Percentiles rank a stretch among this genome's conserved stretches.
phyloP scores from a whole-genome alignment of 2,329 filamentous ascomycete species.

The Alternaria triticina region DNA sequence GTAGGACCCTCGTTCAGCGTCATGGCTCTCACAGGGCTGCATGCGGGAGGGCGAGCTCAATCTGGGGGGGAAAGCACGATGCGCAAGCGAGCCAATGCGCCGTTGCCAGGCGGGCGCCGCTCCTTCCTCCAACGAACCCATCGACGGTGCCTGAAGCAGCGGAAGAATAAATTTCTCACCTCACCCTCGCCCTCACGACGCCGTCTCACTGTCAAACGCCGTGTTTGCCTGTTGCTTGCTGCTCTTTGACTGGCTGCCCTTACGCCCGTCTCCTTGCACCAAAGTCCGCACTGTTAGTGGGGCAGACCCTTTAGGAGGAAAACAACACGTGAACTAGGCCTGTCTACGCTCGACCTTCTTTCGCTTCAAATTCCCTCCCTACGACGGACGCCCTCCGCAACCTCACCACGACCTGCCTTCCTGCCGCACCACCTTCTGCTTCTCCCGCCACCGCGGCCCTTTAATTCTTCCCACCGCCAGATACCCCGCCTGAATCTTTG shows the following conservation, averaged over 20 bases:
- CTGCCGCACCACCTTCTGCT: conserved; percentile 26
- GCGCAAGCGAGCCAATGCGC: conserved; percentile 35
- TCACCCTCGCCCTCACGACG: neutral
- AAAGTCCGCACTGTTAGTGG: conserved; percentile 32
- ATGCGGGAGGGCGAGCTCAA: conserved; percentile 22
- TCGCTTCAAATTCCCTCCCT: conserved; percentile 48
- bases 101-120: conserved; percentile 21
- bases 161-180: neutral
- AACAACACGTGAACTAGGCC: conserved; percentile 48
- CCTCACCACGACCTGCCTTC: conserved; percentile 27
- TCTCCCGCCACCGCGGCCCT: conserved; percentile 27
- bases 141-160: conserved; percentile 16
- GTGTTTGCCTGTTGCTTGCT: conserved; percentile 16
- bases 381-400: conserved; percentile 41
- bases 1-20: neutral
- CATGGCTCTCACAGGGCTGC: conserved; percentile 21
- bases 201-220: neutral
- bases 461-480: conserved; percentile 18
- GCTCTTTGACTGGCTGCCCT: conserved; percentile 14
- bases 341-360: conserved; percentile 44
- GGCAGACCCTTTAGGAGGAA: conserved; percentile 37
- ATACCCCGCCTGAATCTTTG: conserved; percentile 32
- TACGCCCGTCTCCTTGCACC: conserved; percentile 15
- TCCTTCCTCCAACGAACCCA: conserved; percentile 6
- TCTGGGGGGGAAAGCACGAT: conserved; percentile 29